Percentiles rank a stretch among this genome's conserved stretches.
Conservation (phyloP, 2,329 filamentous ascomycete genomes). For the Thelonectria discophora region DNA sequence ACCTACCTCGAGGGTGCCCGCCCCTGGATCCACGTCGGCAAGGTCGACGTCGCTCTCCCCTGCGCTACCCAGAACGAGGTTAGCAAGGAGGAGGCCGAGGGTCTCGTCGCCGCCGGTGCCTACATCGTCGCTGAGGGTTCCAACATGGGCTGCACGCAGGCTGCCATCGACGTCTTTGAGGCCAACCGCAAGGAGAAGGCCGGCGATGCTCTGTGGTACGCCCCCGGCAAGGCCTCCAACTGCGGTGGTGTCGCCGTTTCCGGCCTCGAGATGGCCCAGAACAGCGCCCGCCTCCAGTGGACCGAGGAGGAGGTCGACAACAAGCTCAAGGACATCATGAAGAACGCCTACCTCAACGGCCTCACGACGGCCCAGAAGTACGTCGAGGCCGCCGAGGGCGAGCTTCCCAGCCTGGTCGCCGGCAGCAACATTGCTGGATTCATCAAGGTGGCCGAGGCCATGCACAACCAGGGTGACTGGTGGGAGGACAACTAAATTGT, state of each 20-base stretch:
- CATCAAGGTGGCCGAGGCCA: conserved; percentile 92
- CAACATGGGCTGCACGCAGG: conserved; percentile 99
- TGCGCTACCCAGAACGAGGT: conserved; percentile 99
- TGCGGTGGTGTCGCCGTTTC: conserved; percentile 97
- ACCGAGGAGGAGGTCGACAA: conserved; percentile 88
- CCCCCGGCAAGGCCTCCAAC: conserved; percentile 96
- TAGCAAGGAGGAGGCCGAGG: conserved; percentile 86
- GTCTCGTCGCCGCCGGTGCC: conserved; percentile 77
- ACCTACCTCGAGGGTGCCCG: conserved; percentile 87
- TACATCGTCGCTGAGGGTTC: conserved; percentile 94
- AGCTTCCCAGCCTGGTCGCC: conserved; percentile 88
- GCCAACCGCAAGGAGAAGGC: conserved; percentile 75
- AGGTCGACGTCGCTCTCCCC: conserved; percentile 90
- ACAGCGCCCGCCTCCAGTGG: conserved; percentile 88
- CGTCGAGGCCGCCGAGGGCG: conserved; percentile 78
- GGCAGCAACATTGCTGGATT: conserved; percentile 98
- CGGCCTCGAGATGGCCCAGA: conserved; percentile 99
- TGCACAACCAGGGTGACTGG: conserved; percentile 98
- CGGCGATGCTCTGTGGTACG: conserved; percentile 85
- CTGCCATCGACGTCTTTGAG: conserved; percentile 94
- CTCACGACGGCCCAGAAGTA: conserved; percentile 91
- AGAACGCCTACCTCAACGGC: conserved; percentile 89
- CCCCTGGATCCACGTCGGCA: conserved; percentile 90
- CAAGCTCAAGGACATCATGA: conserved; percentile 95
- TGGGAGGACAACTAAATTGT: conserved; percentile 55